Percentiles rank a stretch among this genome's conserved stretches.
Evolutionary conservation across 768 basidiomycete species (phyloP).

Genomic region (Lactarius tabidus): DNA sequence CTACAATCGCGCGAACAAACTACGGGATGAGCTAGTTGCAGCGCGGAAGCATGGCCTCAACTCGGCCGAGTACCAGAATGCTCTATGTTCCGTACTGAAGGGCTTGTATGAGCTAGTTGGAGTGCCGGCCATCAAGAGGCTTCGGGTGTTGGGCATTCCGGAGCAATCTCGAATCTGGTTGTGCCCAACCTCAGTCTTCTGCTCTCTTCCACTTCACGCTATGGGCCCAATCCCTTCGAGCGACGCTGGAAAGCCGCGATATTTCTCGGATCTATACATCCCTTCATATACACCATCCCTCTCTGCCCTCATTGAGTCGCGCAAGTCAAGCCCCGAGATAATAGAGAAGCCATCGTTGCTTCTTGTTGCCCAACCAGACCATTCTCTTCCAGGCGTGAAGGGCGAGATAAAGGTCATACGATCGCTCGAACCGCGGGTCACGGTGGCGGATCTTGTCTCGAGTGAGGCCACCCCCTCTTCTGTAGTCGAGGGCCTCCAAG

Average conservation of each 20-base stretch:
- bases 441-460: not conserved
- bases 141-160: too few relatives aligned
- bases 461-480: not conserved
- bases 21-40: too few relatives aligned
- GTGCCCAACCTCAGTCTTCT: too few relatives aligned
- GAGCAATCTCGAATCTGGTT: too few relatives aligned
- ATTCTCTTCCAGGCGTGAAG: not conserved
- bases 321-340: not conserved
- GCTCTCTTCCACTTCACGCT: too few relatives aligned
- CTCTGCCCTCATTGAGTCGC: too few relatives aligned
- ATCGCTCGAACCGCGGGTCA: not conserved
- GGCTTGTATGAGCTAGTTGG: not conserved
- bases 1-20: too few relatives aligned
- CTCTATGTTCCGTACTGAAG: not conserved
- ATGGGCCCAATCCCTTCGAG: too few relatives aligned
- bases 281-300: too few relatives aligned
- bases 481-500: not conserved
- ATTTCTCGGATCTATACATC: too few relatives aligned
- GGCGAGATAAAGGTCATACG: not conserved
- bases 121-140: not conserved
- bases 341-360: not conserved
- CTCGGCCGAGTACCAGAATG: not conserved
- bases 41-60: not conserved
- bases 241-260: too few relatives aligned
- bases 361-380: not conserved